Percentiles rank a stretch among this genome's conserved stretches.
These are phyloP conservation scores for Lathyrus tuberosus DNA, from an alignment of 306 rosid species.

Conservation along the genomic window DNA sequence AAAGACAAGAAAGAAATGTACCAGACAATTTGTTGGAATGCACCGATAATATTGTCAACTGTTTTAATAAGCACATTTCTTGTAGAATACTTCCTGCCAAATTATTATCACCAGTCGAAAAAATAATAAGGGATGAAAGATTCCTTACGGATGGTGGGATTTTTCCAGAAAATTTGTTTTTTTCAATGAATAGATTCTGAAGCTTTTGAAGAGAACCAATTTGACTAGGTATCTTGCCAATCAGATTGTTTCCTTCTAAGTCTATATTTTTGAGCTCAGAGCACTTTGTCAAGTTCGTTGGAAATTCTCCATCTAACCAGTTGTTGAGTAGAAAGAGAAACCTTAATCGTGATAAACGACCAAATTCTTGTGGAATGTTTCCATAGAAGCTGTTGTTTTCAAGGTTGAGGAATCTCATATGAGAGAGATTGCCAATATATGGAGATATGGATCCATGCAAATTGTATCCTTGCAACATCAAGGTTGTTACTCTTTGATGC, in stretches of 20 bases:
- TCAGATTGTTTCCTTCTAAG: background rate
- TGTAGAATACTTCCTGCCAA: too few relatives aligned
- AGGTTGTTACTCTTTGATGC: slow-evolving; percentile 11
- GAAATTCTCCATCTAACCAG: background rate
- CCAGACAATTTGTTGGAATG: background rate
- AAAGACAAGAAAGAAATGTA: slow-evolving; percentile 11
- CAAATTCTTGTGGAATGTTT: background rate
- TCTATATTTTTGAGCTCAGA: background rate
- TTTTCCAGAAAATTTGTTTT: background rate
- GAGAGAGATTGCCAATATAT: slow-evolving; percentile 10
- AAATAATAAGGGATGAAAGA: background rate
- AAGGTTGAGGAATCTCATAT: background rate
- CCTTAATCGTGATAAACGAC: background rate
- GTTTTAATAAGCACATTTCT: too few relatives aligned
- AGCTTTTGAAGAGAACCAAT: slow-evolving; percentile 31
- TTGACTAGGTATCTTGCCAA: slow-evolving; percentile 20
- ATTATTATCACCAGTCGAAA: too few relatives aligned
- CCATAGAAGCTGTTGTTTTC: background rate
- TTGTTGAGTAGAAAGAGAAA: background rate
- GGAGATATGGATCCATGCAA: slow-evolving; percentile 20
- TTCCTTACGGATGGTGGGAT: background rate
- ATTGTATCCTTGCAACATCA: background rate
- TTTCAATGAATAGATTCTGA: background rate
- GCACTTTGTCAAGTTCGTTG: background rate
- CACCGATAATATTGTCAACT: too few relatives aligned